Evolutionary conservation across 345 rosid species (phyloP).

Genomic region (Citrus sp.): DNA sequence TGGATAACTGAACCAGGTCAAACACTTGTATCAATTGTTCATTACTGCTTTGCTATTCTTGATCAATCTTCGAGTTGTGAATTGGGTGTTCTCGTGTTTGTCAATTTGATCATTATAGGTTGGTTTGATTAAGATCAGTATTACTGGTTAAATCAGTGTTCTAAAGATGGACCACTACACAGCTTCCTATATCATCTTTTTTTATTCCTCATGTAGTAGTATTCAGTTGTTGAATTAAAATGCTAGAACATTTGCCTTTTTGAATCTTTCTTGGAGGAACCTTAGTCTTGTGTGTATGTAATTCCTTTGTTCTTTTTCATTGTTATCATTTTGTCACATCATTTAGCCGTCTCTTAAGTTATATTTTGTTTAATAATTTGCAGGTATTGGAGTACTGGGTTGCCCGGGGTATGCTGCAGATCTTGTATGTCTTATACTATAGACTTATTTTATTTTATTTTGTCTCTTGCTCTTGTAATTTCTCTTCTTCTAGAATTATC

Average conservation of each 20-base stretch:
- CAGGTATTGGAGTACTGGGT: conserved; percentile 92
- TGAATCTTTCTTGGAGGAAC: neutral
- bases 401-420: conserved; percentile 99
- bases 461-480: neutral
- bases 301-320: neutral
- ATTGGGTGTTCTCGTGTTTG: neutral
- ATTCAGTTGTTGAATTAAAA: neutral
- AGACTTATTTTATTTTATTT: conserved; percentile 14
- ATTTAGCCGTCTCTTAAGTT: neutral
- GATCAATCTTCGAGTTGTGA: neutral
- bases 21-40: neutral
- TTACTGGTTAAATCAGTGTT: neutral
- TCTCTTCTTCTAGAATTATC: neutral
- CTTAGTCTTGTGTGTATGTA: neutral
- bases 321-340: neutral
- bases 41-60: neutral
- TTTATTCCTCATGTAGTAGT: neutral
- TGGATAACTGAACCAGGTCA: neutral
- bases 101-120: neutral
- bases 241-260: neutral
- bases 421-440: conserved; percentile 63
- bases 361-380: conserved; percentile 6
- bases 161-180: neutral
- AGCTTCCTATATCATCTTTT: neutral
- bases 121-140: too few relatives aligned